phyloP scores from a whole-genome alignment of 2,329 filamentous ascomycete genomes.

The Pseudocercospora crystallina region DNA sequence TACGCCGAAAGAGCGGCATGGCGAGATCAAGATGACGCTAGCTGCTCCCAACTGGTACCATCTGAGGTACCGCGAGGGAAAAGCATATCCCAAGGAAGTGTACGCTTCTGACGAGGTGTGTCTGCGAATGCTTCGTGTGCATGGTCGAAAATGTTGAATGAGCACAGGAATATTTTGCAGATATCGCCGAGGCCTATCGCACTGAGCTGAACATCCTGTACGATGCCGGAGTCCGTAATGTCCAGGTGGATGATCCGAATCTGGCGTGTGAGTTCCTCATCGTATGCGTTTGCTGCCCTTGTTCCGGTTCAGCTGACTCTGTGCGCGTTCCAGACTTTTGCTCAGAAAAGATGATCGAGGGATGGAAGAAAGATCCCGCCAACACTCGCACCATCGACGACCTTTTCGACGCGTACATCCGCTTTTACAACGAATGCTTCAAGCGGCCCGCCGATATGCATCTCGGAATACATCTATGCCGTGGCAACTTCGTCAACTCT shows the following conservation, averaged over 20 bases:
- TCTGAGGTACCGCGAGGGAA: slow-evolving; percentile 50
- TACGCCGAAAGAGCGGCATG: slow-evolving; percentile 61
- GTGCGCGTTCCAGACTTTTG: slow-evolving; percentile 56
- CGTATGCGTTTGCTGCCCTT: not conserved
- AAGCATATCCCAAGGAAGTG: slow-evolving; percentile 45
- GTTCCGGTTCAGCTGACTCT: not conserved
- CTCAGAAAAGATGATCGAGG: slow-evolving; percentile 67
- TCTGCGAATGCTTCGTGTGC: not conserved
- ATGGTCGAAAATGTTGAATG: not conserved
- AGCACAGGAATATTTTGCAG: slow-evolving; percentile 44
- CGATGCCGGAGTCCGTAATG: slow-evolving; percentile 46
- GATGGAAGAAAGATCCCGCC: slow-evolving; percentile 67
- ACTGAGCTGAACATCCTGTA: slow-evolving; percentile 48
- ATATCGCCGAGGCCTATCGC: slow-evolving; percentile 48
- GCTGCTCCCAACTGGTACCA: slow-evolving; percentile 29
- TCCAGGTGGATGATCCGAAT: slow-evolving; percentile 50
- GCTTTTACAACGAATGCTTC: slow-evolving; percentile 69
- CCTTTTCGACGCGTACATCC: slow-evolving; percentile 73
- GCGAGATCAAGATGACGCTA: slow-evolving; percentile 51
- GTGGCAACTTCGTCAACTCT: slow-evolving; percentile 49
- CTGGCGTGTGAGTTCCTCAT: slow-evolving; percentile 36
- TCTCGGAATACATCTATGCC: slow-evolving; percentile 73
- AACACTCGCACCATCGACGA: slow-evolving; percentile 68
- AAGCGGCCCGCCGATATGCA: slow-evolving; percentile 67
- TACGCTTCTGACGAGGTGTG: slow-evolving; percentile 42